Percentiles rank a stretch among this genome's conserved stretches.
Evolutionary conservation across 73 alveolate genomes (phyloP).

Genomic region (Vitrella brassicaformis): DNA sequence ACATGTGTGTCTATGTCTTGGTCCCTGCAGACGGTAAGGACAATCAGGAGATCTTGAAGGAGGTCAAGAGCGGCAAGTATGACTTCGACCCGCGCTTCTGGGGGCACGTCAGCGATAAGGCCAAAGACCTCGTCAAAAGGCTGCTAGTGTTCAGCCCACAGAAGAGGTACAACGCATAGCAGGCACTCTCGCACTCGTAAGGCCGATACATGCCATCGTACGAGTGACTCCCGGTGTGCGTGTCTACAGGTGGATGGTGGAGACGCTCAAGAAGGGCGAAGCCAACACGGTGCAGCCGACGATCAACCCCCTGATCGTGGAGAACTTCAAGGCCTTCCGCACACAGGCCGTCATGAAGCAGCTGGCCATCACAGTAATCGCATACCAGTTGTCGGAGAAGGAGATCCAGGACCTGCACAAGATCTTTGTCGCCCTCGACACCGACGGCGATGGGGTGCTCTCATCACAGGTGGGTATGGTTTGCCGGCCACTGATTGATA

Average conservation of each 20-base stretch:
- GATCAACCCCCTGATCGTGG: not conserved
- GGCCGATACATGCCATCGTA: no score
- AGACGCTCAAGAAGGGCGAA: not conserved
- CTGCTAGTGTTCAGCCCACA: not conserved
- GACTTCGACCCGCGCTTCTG: no score
- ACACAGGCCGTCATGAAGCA: not conserved
- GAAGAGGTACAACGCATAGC: not conserved
- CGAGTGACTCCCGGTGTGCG: no score
- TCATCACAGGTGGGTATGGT: not conserved
- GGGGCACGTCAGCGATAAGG: no score
- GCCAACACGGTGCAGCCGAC: not conserved
- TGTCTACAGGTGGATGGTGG: no score
- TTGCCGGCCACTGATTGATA: no score
- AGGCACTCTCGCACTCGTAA: not conserved
- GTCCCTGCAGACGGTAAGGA: no score
- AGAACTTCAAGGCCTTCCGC: not conserved
- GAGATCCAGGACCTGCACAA: not conserved
- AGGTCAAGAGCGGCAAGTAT: no score
- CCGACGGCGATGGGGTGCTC: not conserved
- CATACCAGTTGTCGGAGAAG: not conserved
- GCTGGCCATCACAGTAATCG: not conserved
- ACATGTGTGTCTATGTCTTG: no score
- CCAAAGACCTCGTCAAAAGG: not conserved
- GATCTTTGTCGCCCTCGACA: not conserved
- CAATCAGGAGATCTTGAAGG: no score